These are phyloP conservation scores for Epichloe uncinata DNA, from an alignment of 2,329 filamentous ascomycete species.

Conservation along the genomic window DNA sequence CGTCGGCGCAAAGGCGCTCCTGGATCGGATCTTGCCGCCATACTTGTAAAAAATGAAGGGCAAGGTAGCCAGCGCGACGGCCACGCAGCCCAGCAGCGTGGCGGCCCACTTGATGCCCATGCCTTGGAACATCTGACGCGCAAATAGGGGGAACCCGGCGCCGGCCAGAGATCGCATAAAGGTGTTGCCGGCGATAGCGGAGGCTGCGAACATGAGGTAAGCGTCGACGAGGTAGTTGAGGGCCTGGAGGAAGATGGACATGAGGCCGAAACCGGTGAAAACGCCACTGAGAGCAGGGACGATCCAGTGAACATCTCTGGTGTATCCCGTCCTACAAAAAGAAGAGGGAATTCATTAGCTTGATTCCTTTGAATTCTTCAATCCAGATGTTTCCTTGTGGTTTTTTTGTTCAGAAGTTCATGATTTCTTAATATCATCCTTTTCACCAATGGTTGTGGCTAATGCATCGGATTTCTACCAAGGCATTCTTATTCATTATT, in stretches of 20 bases:
- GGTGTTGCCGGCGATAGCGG: slow-evolving; percentile 70
- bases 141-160: slow-evolving; percentile 65
- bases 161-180: slow-evolving; percentile 68
- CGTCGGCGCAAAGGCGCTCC: slow-evolving; percentile 43
- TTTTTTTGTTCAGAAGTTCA: no score
- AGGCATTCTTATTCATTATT: no score
- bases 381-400: no score
- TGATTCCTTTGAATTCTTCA: no score
- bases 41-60: slow-evolving; percentile 50
- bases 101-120: slow-evolving; percentile 50
- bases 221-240: slow-evolving; percentile 74
- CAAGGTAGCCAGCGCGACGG: slow-evolving; percentile 43
- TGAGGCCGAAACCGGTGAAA: slow-evolving; percentile 60
- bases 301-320: slow-evolving; percentile 45
- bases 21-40: slow-evolving; percentile 41
- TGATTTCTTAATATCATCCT: no score
- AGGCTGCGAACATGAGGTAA: slow-evolving; percentile 61
- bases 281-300: slow-evolving; percentile 49
- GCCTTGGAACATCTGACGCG: slow-evolving; percentile 53
- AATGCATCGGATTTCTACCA: no score
- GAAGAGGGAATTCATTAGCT: background rate
- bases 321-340: slow-evolving; percentile 41
- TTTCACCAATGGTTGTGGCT: no score
- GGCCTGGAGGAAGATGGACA: slow-evolving; percentile 69
- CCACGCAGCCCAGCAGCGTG: slow-evolving; percentile 49